Percentiles rank a stretch among this genome's conserved stretches.
phyloP scores from a whole-genome alignment of 306 rosid species.

The Prunus armeniaca region DNA sequence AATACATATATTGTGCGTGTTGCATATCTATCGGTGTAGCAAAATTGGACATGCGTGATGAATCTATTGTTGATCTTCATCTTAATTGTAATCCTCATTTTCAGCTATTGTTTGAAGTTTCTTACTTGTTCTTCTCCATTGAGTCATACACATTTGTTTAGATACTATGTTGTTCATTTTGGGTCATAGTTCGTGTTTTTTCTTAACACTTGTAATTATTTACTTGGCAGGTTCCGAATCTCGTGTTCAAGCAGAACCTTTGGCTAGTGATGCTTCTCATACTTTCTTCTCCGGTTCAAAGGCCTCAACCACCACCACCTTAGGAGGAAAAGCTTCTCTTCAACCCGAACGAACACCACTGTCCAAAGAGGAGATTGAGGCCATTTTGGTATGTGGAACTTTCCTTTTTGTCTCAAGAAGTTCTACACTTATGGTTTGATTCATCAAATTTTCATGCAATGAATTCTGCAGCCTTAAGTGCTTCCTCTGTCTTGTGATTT shows the following conservation, averaged over 20 bases:
- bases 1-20: background rate
- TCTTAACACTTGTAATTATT: background rate
- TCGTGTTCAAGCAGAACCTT: conserved; percentile 34
- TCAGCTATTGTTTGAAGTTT: background rate
- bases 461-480: background rate
- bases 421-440: background rate
- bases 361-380: conserved; percentile 84
- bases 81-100: background rate
- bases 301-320: conserved; percentile 32
- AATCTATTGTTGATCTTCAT: background rate
- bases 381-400: conserved; percentile 68
- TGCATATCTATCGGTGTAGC: background rate
- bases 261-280: conserved; percentile 32
- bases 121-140: background rate
- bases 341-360: conserved; percentile 91
- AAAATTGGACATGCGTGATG: background rate
- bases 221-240: conserved; percentile 56
- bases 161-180: background rate
- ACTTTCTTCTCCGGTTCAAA: conserved; percentile 52
- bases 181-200: background rate
- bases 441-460: background rate
- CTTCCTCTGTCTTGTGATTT: background rate
- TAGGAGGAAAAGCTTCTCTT: conserved; percentile 91
- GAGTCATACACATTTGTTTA: background rate
- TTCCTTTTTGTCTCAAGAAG: conserved; percentile 12